Evolutionary conservation across 163 green algal species (phyloP).

Genomic region (Trebouxia gelatinosa): DNA sequence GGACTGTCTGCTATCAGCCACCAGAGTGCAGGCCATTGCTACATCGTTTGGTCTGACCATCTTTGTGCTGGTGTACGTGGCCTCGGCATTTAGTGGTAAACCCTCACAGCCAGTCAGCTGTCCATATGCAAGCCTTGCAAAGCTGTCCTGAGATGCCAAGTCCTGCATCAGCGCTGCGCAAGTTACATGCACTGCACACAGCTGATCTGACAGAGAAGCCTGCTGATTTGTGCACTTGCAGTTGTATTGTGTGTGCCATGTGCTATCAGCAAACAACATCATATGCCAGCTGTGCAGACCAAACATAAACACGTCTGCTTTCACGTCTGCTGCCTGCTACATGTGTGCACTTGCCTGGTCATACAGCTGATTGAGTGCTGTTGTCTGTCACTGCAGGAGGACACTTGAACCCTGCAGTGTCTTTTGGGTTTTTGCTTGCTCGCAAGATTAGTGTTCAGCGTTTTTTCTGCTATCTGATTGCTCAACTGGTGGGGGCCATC

Average conservation of each 20-base stretch:
- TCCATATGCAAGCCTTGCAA: neutral
- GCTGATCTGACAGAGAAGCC: neutral
- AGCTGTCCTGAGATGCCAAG: neutral
- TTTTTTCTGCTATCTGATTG: constrained; percentile 9
- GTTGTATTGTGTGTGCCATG: neutral
- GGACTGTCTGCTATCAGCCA: neutral
- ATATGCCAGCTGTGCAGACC: too few relatives aligned
- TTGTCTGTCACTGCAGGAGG: constrained; percentile 5
- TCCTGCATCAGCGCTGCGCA: neutral
- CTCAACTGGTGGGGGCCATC: constrained; percentile 1
- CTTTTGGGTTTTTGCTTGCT: constrained; percentile 28
- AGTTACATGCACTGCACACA: too few relatives aligned
- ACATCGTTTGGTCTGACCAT: constrained; percentile 26
- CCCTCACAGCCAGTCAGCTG: too few relatives aligned
- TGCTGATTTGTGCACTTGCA: neutral
- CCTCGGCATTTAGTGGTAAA: constrained; percentile 33
- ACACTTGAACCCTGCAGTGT: constrained; percentile 30
- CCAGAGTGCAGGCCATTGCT: constrained; percentile 9
- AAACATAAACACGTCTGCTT: neutral
- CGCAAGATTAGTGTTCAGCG: constrained; percentile 26
- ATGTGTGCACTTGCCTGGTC: neutral
- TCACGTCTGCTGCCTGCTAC: neutral
- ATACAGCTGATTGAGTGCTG: neutral
- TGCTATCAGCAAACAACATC: neutral
- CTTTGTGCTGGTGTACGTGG: constrained; percentile 23